phyloP scores from a whole-genome alignment of 2,329 filamentous ascomycete genomes.

The Penicillium sp. region DNA sequence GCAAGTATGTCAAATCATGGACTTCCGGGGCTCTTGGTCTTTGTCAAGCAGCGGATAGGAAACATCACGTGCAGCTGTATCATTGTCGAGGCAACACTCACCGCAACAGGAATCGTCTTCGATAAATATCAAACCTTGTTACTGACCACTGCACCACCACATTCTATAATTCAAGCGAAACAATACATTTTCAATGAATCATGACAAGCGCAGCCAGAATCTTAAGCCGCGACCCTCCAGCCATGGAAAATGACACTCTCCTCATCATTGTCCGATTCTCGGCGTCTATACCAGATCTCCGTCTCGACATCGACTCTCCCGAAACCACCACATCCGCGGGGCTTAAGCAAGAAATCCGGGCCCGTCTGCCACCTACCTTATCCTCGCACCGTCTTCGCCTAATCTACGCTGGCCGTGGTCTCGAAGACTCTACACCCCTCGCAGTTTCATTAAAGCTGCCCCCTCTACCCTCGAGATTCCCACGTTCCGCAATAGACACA shows the following conservation, averaged over 20 bases:
- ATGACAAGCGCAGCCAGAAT: conserved; percentile 2
- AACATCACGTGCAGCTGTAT: conserved; percentile 18
- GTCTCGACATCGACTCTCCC: conserved; percentile 74
- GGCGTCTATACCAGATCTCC: conserved; percentile 79
- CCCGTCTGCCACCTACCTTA: conserved; percentile 66
- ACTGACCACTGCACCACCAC: not conserved
- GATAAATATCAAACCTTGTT: not conserved
- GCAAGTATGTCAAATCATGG: not conserved
- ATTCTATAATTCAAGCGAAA: not conserved
- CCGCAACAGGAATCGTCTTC: not conserved
- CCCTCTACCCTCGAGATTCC: conserved; percentile 56
- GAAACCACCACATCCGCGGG: conserved; percentile 72
- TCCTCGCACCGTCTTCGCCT: conserved; percentile 77
- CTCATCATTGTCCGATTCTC: conserved; percentile 91
- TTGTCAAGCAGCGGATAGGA: not conserved
- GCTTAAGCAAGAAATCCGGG: conserved; percentile 81
- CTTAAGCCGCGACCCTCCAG: conserved; percentile 7
- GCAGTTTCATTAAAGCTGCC: conserved; percentile 69
- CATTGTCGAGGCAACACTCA: conserved; percentile 21
- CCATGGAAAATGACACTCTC: conserved; percentile 46
- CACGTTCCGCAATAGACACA: conserved; percentile 27
- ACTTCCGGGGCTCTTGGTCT: not conserved
- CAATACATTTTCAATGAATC: not conserved
- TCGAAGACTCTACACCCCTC: conserved; percentile 74
- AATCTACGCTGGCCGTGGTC: conserved; percentile 86